Evolutionary conservation across 2,329 filamentous ascomycete species (phyloP).

Genomic region (Graphilbum fragrans): DNA sequence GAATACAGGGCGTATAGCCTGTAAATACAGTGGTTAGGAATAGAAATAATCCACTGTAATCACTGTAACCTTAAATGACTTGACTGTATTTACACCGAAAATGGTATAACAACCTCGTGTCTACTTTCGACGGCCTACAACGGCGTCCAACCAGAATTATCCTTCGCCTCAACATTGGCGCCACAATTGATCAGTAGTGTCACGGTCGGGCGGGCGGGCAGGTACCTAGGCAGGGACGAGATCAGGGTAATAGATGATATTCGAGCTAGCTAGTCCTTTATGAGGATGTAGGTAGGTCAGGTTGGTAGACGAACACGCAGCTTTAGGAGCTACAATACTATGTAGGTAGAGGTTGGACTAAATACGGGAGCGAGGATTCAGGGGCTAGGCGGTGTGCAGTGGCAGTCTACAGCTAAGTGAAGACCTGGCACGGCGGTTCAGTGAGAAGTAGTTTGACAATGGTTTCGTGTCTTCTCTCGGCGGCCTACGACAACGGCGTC

Average conservation of each 20-base stretch:
- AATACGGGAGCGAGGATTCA: neutral
- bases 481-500: neutral
- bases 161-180: slow-evolving; percentile 1
- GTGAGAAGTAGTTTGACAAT: neutral
- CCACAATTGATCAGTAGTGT: neutral
- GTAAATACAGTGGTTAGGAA: no score
- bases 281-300: no score
- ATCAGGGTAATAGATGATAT: no score
- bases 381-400: neutral
- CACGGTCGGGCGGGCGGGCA: neutral
- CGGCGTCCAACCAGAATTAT: slow-evolving; percentile 4
- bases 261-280: no score
- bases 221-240: slow-evolving; percentile 4
- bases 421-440: neutral
- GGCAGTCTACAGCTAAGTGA: neutral
- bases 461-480: neutral
- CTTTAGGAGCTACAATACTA: no score
- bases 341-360: neutral
- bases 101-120: no score
- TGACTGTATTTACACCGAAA: no score
- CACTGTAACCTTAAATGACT: no score
- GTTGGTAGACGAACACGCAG: no score
- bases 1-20: no score
- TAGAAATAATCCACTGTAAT: no score
- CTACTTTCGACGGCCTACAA: neutral